Percentiles rank a stretch among this genome's conserved stretches.
phyloP scores from a whole-genome alignment of 106 monocot genomes.

The Dendrobium officinale region DNA sequence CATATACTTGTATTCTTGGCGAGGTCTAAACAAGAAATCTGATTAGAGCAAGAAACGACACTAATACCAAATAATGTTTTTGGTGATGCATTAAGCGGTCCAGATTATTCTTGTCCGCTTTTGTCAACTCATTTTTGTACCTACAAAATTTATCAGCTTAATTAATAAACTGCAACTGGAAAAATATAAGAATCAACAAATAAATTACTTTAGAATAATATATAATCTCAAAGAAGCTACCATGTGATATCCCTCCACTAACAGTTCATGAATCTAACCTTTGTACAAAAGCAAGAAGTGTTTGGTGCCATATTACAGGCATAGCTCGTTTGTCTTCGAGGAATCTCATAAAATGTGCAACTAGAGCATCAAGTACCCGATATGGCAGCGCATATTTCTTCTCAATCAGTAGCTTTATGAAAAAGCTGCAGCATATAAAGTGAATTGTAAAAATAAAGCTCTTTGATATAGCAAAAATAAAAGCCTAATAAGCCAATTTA shows the following conservation, averaged over 20 bases:
- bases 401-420: conserved; percentile 69
- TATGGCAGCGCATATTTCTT: conserved; percentile 85
- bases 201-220: not conserved
- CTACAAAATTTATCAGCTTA: conserved; percentile 21
- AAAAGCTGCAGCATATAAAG: conserved; percentile 44
- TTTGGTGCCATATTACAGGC: conserved; percentile 85
- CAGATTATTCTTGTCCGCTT: conserved; percentile 48
- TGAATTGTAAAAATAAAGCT: not conserved
- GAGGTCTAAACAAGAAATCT: not conserved
- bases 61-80: conserved; percentile 66
- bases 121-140: conserved; percentile 67
- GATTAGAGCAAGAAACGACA: not conserved
- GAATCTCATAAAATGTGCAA: conserved; percentile 70
- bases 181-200: not conserved
- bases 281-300: conserved; percentile 75
- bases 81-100: conserved; percentile 46
- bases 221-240: not conserved
- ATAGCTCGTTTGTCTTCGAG: conserved; percentile 46
- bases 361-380: conserved; percentile 61
- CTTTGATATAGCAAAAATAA: not conserved
- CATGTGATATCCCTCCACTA: not conserved
- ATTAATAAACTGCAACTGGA: not conserved
- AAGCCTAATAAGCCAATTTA: not conserved
- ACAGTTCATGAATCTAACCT: conserved; percentile 28
- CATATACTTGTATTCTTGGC: not conserved